phyloP scores from a whole-genome alignment of 1,284 basidiomycete species.

The Gymnopus androsaceus region DNA sequence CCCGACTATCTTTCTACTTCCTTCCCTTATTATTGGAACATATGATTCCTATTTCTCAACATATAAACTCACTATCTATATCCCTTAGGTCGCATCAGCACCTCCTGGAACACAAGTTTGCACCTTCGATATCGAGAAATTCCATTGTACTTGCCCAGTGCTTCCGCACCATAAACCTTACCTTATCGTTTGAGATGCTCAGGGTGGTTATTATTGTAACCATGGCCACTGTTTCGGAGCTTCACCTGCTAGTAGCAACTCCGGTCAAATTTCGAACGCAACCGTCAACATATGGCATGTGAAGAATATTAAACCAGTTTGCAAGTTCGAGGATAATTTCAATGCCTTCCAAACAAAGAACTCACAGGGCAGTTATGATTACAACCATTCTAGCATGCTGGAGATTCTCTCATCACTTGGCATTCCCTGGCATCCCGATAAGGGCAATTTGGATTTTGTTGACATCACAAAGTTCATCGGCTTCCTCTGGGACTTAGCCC shows the following conservation, averaged over 20 bases:
- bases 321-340: conserved; percentile 35
- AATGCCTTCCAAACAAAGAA: conserved; percentile 7
- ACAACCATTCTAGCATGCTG: neutral
- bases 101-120: neutral
- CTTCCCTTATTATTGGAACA: neutral
- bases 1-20: neutral
- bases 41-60: no score
- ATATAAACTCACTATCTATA: neutral
- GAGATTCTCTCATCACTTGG: neutral
- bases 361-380: neutral
- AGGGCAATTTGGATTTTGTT: conserved; percentile 16
- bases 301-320: conserved; percentile 18
- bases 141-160: conserved; percentile 27
- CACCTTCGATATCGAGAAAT: conserved; percentile 7
- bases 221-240: neutral
- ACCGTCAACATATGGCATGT: conserved; percentile 24
- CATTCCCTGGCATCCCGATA: conserved; percentile 15
- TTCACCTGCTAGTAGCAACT: conserved; percentile 4
- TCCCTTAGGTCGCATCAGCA: neutral
- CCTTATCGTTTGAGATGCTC: neutral
- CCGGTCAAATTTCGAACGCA: conserved; percentile 10
- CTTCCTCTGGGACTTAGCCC: conserved; percentile 21
- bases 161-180: conserved; percentile 25
- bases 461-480: conserved; percentile 19
- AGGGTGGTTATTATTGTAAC: neutral